phyloP scores from a whole-genome alignment of 176 grass and related monocot species.

The Aegilops speltoides region DNA sequence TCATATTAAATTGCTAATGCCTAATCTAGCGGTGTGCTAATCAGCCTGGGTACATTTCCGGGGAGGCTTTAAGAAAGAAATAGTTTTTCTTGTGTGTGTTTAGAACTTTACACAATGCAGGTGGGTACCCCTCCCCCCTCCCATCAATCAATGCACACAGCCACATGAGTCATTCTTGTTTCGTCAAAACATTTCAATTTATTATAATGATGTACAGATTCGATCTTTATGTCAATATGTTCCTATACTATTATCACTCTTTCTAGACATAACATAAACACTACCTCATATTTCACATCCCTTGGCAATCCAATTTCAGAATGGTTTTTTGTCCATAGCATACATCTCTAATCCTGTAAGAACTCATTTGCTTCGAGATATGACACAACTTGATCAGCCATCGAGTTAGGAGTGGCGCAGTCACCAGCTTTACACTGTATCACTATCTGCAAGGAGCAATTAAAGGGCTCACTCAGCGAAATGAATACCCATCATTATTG shows the following conservation, averaged over 20 bases:
- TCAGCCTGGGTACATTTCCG: no score
- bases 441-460: conserved; percentile 56
- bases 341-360: conserved; percentile 37
- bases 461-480: background rate
- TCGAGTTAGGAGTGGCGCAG: conserved; percentile 64
- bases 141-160: no score
- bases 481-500: background rate
- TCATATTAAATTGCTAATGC: no score
- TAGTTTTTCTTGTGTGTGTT: background rate
- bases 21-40: no score
- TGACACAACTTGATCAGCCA: conserved; percentile 70
- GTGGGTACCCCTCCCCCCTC: no score
- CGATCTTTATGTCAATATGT: background rate
- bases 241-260: background rate
- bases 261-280: background rate
- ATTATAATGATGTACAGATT: background rate
- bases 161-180: background rate
- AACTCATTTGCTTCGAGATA: conserved; percentile 75
- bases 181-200: background rate
- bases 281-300: background rate
- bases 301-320: background rate
- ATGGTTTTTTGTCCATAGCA: background rate
- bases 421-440: conserved; percentile 59
- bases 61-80: background rate
- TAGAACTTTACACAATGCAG: no score